Evolutionary conservation across 495 filamentous ascomycete species (phyloP), one percentile per base, ranked within the genome.

Genomic region (Aspergillus wentii): DNA sequence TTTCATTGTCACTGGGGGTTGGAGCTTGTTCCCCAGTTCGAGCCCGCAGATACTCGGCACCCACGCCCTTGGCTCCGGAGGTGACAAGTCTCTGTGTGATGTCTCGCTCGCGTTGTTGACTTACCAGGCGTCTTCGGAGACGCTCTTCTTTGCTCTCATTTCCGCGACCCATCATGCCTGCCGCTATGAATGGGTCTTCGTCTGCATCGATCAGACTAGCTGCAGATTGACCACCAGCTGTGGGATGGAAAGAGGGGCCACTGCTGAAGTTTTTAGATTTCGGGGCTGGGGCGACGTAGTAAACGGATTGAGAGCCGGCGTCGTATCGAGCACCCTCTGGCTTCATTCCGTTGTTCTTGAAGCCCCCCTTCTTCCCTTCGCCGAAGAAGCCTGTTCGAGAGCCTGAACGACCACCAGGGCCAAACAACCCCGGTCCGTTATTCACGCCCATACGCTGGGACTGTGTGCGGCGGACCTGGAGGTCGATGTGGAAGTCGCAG

Each of bases 401-500:
- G 3, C 62, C 62, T 14, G 57, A 64, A 21, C 57, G 57, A 13
- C 72, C 72, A 9, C 65, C 72, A 33, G 61, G 72, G 17, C 62
- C 74, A 48, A 66, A 73, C 48, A 62, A 63, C 18, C 55, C 73
- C 17, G 48, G 60, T 45, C 62, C 56, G 10, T 71, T 75, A 46
- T 92, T 91, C 40, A 97, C 75, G 46, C 95, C 92, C 69, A 91
- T 84, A 8, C 94, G 73, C 1, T 74, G 64, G 3, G 77, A 60
- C 28, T 84, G 80, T 3, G 79, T 79, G 44, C 83, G 85, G 33
- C 81, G 76, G 1, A 96, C 59, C 11, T 83, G 81, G 13, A 82
- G 56, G 51, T 95, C 85, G 48, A 94, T 76, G 52, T 99, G 92
- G 48, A 85, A 99, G 43, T 94, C 86, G 64, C 92, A 99, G 56